Percentiles rank a stretch among this genome's conserved stretches.
These are phyloP conservation scores for Gynostemma pentaphyllum DNA, from an alignment of 306 rosid species.

Conservation along the genomic window DNA sequence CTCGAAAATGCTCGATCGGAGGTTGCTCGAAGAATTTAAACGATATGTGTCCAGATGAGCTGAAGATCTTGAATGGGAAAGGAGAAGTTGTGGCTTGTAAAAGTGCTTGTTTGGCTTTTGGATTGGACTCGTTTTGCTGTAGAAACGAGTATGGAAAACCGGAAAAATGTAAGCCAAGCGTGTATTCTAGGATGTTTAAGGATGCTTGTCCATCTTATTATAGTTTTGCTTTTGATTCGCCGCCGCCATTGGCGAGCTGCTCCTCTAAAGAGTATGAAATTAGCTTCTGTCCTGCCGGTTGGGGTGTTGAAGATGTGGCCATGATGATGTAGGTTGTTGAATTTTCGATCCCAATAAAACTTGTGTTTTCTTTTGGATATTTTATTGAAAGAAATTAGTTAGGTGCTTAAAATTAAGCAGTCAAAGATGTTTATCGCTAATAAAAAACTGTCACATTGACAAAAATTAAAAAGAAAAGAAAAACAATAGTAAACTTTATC, in stretches of 20 bases:
- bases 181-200: constrained; percentile 72
- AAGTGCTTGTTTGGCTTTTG: constrained; percentile 79
- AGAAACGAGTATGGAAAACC: constrained; percentile 53
- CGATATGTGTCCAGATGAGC: constrained; percentile 44
- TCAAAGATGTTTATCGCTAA: too few species aligned
- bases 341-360: too few species aligned
- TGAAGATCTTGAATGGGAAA: constrained; percentile 27
- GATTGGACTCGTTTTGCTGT: constrained; percentile 58
- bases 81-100: constrained; percentile 72
- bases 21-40: constrained; percentile 58
- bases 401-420: too few species aligned
- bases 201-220: constrained; percentile 62
- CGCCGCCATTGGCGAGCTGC: constrained; percentile 57
- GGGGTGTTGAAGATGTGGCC: constrained; percentile 27
- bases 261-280: constrained; percentile 33
- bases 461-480: too few species aligned
- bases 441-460: too few species aligned
- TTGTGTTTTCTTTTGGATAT: too few species aligned
- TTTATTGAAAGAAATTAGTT: too few species aligned
- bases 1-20: constrained; percentile 33
- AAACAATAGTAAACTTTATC: too few species aligned
- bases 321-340: background rate
- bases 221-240: constrained; percentile 68
- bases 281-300: constrained; percentile 63
- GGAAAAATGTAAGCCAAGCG: constrained; percentile 46